Base-by-base conservation (phyloP, 192 early-diverging fungal species). In the Kappamyces sp. region DNA sequence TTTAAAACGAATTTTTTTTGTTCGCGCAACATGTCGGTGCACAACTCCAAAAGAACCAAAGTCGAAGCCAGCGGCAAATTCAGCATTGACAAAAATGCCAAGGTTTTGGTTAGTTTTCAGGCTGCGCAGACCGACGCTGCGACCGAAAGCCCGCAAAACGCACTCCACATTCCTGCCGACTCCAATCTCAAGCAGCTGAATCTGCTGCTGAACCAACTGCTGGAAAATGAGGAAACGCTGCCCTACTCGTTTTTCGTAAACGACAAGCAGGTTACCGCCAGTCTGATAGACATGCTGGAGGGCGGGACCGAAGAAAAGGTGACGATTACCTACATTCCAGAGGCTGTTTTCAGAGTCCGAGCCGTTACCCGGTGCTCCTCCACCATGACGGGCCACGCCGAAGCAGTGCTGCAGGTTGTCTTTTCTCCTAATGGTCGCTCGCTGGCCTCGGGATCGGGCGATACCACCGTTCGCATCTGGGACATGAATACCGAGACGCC, bases 401-500 rank as follows among this genome's bases (percentile, higher is more conserved):
- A 99, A 50, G 91, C 94, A 0, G 87, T 99, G n/a, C 73, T 96
- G 11, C 84, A 81, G 2, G 88, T 88, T 38, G 79, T 79, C 15
- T 99, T 99, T 64, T 88, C 85, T 60, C 96, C 96, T 12, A 89
- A 94, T 53, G 91, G 93, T 33, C 70, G 74, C 0, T 85, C 87
- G 71, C 72, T 99, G 59, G 96, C 96, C n/a, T 90, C 90, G 30
- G 96, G 92, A 48, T 94, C 92, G 30, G 87, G 94, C 29, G 96
- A 99, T 68, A 88, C 85, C 0, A 97, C 91, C 2, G 90, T 99
- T 31, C 79, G 94, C 32, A 83, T 99, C 43, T 99, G 96, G 96
- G 96, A 99, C 79, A 63, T 99, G 66, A 84, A 88, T 52, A 99
- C 94, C 0, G 91, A 93, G 62, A 99, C 96, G n/a, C 94, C 94